Conservation (phyloP, 2,329 filamentous ascomycete species). For the Exophiala alcalophila region DNA sequence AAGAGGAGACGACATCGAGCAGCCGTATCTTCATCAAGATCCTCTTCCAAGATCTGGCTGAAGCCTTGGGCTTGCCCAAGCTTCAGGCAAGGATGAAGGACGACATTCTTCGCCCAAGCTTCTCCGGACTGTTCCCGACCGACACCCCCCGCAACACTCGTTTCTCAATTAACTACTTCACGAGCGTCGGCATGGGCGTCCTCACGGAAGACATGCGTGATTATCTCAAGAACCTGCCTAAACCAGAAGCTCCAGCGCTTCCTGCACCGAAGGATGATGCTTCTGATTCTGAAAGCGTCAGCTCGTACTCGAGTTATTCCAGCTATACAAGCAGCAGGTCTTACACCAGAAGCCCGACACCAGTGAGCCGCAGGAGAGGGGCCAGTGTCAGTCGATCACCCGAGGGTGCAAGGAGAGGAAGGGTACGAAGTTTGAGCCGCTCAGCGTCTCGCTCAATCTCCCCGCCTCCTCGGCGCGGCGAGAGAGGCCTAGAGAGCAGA, state of each 20-base stretch:
- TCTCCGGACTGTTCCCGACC: constrained; percentile 83
- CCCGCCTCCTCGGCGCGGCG: constrained; percentile 23
- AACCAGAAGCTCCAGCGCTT: constrained; percentile 71
- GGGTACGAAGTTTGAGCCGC: no score
- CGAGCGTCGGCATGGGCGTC: constrained; percentile 91
- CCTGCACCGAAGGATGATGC: constrained; percentile 46
- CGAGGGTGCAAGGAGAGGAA: no score
- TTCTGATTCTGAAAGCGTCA: constrained; percentile 64
- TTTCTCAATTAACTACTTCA: constrained; percentile 99
- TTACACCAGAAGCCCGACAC: constrained; percentile 25
- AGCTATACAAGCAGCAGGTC: constrained; percentile 55
- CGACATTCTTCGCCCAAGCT: constrained; percentile 70
- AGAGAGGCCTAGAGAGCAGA: no score
- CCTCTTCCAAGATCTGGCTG: constrained; percentile 84
- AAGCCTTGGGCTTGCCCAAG: constrained; percentile 80
- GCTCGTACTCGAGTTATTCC: constrained; percentile 71
- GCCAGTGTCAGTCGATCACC: constrained; percentile 31
- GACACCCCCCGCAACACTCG: constrained; percentile 87
- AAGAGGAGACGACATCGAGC: constrained; percentile 94
- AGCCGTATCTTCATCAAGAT: constrained; percentile 99
- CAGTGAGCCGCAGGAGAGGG: constrained; percentile 26
- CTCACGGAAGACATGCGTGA: constrained; percentile 95
- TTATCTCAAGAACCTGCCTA: constrained; percentile 82
- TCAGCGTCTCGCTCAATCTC: constrained; percentile 32
- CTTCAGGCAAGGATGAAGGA: constrained; percentile 74